Evolutionary conservation across 2,329 filamentous ascomycete genomes (phyloP), one percentile per base, ranked within the genome.

Genomic region (Didymella sp.): DNA sequence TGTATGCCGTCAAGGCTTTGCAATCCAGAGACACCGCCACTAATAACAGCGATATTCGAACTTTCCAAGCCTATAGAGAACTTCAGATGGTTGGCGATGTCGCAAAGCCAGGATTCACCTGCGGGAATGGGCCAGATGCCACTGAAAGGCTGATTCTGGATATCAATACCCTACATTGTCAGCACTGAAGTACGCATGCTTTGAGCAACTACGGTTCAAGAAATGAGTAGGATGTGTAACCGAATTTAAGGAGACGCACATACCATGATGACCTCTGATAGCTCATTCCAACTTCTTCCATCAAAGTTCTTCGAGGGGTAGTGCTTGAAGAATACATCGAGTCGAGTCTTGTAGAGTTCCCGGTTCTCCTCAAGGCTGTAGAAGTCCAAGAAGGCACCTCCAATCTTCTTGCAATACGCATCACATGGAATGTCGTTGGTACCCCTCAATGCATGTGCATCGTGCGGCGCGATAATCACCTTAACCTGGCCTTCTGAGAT

Each of bases 111-210:
- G 27, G 64, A 49, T 51, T 75, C 73, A 8, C 73, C 73, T 0
- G 72, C 60, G 0, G 72, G 69, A 19, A 76, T 76, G 15, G 73
- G 73, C 46, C 60, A 73, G 24, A 76, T 71, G 9, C 63, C 68
- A n/a, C 64, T 66, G 66, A 73, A 76, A 2, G 73, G 73, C 22
- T 74, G 58, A 25, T 75, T 73, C 44, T 76, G 73, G 13, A 74
- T 51, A 43, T 76, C 73, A 7, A 76, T 70, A 17, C 73, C 73
- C 71, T 75, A 30, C 22, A 1, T 13, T 9, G 13, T 61, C 13
- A 56, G 33, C 6, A 37, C 12, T 43, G 17, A 3, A 22, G 5
- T 27, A 30, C 13, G 11, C 11, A 19, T 25, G 17, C 44, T n/a
- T 8, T 7, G 17, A n/a, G 45, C 4, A 1, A 8, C 11, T 8